Conservation (phyloP, 73 alveolate species). For the Paraurostyla sp. region DNA sequence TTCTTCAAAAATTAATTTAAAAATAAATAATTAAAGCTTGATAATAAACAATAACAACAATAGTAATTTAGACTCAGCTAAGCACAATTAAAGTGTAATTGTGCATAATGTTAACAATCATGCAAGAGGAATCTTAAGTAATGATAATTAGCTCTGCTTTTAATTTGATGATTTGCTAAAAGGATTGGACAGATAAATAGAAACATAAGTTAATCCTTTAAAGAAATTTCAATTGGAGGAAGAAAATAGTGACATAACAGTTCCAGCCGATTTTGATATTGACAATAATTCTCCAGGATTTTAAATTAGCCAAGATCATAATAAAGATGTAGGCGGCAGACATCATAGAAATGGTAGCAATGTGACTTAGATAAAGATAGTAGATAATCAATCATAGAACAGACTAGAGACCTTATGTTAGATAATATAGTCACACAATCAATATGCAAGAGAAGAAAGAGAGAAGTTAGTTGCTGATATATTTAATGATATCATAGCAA, state of each 20-base stretch:
- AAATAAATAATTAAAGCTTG: not conserved
- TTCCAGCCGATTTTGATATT: conserved; percentile 11
- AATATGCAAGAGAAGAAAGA: not conserved
- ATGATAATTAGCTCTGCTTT: not conserved
- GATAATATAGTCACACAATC: not conserved
- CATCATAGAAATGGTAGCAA: conserved; percentile 24
- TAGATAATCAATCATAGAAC: conserved; percentile 13
- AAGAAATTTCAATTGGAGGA: conserved; percentile 19
- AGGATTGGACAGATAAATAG: conserved; percentile 20
- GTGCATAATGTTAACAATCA: not conserved
- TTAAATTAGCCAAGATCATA: not conserved
- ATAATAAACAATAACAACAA: not conserved
- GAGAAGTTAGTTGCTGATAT: not conserved
- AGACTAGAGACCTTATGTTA: not conserved
- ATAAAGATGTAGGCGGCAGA: not conserved
- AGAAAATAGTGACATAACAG: not conserved
- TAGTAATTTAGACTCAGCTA: not conserved
- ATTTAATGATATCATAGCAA: not conserved
- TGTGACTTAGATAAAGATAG: conserved; percentile 2
- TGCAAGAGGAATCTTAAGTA: not conserved
- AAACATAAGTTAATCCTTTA: conserved; percentile 25
- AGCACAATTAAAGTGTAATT: conserved; percentile 20
- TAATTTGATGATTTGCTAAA: conserved; percentile 14
- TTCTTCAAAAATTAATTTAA: not conserved
- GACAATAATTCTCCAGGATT: not conserved